Evolutionary conservation across 495 filamentous ascomycete species (phyloP).

Genomic region (Trichoderma erinaceum): DNA sequence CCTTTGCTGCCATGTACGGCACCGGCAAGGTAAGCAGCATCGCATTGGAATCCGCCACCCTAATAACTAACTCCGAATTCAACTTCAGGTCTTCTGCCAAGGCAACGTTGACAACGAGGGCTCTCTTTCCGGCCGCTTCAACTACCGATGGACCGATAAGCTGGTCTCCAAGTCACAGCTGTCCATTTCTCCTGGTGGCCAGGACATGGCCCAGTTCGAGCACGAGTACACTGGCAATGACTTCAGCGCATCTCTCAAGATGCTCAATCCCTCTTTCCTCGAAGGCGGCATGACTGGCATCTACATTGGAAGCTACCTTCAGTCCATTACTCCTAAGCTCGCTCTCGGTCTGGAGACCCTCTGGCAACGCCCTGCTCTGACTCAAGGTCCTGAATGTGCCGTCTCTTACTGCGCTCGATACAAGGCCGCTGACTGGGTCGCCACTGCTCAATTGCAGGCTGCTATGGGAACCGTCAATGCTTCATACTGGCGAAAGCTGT

Average conservation of each 20-base stretch:
- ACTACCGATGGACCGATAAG: constrained; percentile 75
- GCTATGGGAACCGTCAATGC: constrained; percentile 76
- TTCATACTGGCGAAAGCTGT: constrained; percentile 91
- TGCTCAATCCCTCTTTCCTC: constrained; percentile 85
- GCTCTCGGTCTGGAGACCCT: constrained; percentile 87
- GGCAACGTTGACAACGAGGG: constrained; percentile 90
- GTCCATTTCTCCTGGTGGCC: constrained; percentile 65
- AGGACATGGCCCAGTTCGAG: constrained; percentile 81
- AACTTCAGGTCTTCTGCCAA: constrained; percentile 79
- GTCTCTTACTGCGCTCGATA: constrained; percentile 87
- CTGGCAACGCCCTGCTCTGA: constrained; percentile 78
- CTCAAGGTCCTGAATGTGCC: constrained; percentile 73
- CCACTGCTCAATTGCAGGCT: constrained; percentile 74
- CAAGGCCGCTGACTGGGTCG: constrained; percentile 85
- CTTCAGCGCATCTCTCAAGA: constrained; percentile 85
- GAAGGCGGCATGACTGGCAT: constrained; percentile 92
- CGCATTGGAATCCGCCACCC: not conserved
- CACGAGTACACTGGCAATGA: constrained; percentile 90
- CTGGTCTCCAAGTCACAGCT: constrained; percentile 79
- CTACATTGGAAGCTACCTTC: constrained; percentile 89
- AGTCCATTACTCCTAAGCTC: constrained; percentile 81
- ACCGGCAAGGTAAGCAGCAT: constrained; percentile 71
- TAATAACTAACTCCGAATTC: constrained; percentile 6
- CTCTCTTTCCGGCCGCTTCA: constrained; percentile 71
- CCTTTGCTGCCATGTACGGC: constrained; percentile 88